Base-by-base conservation (phyloP, 148 eudicot genomes). In the Cornus kousa region DNA sequence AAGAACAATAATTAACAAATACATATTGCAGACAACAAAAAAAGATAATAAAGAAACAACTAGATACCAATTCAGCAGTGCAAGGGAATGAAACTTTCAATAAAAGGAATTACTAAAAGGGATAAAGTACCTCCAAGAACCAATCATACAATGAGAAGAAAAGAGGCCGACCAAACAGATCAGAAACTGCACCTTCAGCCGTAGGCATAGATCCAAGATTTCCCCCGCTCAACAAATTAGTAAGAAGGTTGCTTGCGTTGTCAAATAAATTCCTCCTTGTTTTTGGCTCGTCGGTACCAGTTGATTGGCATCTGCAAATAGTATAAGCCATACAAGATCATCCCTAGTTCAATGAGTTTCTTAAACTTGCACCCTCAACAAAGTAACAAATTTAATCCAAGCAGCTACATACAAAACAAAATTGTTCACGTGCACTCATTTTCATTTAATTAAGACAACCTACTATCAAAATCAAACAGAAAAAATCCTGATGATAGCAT, bases 181-280 rank as follows among this genome's bases (percentile, higher is more conserved):
- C 99, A 53, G 98, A 85, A 73, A 97, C 97, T 32, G 99, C 98
- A 73, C 99, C 99, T 87, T 97, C 99, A 78, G 98, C 99, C 66
- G 83, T 88, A 74, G 99, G 99, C 98, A 97, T 94, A 57, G 95
- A 87, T 67, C 91, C 95, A 20, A 97, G 88, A 81, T 46, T 91
- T 65, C 95, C 97, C 46, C 99, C 99, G 80, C 90, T 97, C 67
- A 97, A 83, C 77, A 94, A 78, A 85, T 90, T 94, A 46, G 99
- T 97, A 60, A 97, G 89, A 48, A 97, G 87, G 77, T 97, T 97
- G 87, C 99, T 97, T 66, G 99, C 97, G 84, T 94, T 92, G 81
- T 97, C 99, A 79, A 97, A 75, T 46, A 97, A 69, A 74, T 84
- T 94, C 86, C 86, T 87, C 60, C 80, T 84, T 23, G 92, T 82